Evolutionary conservation across 2,329 filamentous ascomycete genomes (phyloP), one percentile per base, ranked within the genome.

Genomic region (Penicillium sp.): DNA sequence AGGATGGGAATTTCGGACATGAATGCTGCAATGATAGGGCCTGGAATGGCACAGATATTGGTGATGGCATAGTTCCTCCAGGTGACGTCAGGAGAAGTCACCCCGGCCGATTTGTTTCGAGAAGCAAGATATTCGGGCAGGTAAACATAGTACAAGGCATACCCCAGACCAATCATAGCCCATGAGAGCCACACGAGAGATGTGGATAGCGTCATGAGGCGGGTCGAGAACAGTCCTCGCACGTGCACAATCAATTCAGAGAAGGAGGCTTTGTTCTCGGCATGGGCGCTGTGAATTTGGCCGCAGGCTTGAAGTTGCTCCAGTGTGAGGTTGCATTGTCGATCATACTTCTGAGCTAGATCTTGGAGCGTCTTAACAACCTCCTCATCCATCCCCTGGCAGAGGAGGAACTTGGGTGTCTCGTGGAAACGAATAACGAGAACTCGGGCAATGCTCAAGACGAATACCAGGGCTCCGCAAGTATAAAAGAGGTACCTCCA

Each of bases 111-210:
- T 2, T 84, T 83, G 43, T 87, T 87, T 24, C 85, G 83, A 47
- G 79, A 82, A 4, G 74, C 73, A 13, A 91, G 79, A 67, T 91
- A 91, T 1, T 77, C 78, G 0, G 85, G 85, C 1, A 91, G 75
- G 71, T 91, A 92, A 56, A 90, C 88, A 65, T 90, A 89, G 72
- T 89, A 92, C 0, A 92, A 78, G 0, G 89, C 89, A 66, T 91
- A 91, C 0, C 87, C 88, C 0, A 91, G 80, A 6, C 89, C 89
- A 41, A 90, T 89, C 1, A 89, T 69, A 0, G 83, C 81, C 89
- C 89, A 91, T 0, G 85, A 87, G 6, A 88, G 68, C 84, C 87
- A 89, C 61, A 91, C 85, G 58, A 91, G 74, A 1, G 76, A 59
- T 0, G 88, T 91, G 0, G 84, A 87, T 3, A 87, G 68, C 2